Evolutionary conservation across 768 basidiomycete species (phyloP), one percentile per base, ranked within the genome.

Genomic region (Amanita phalloides): DNA sequence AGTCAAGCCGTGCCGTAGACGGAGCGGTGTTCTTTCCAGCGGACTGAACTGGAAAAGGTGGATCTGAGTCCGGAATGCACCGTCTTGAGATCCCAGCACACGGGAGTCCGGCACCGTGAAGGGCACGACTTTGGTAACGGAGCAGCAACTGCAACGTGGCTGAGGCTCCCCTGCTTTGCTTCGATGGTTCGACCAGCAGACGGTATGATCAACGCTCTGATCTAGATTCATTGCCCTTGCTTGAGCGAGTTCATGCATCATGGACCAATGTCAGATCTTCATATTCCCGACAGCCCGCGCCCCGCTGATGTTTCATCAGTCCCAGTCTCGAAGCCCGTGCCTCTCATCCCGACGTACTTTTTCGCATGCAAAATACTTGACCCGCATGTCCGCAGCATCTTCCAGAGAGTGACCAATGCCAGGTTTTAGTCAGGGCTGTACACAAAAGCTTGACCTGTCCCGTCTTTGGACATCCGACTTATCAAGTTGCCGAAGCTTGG

Each of bases 71-170:
- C 36, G 47, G 36, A 36, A 35, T 33, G 28, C 21, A 23, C 37
- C 32, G 46, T 35, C 23, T 36, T 14, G 23, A 28, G 48, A 49
- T 49, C 21, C 37, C 23, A 35, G 13, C 17, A 6, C 9, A 14
- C 26, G 35, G 26, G 20, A 17, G 23, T 14, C 21, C 48, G 48
- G 48, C 14, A 39, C 48, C 48, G 48, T 39, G 25, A 49, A 28
- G 10, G 48, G 14, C 32, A 47, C n/a, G 48, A 14, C 14, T 49
- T 49, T 39, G 36, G 38, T 39, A 49, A 49, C 36, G 48, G 48
- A 48, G 23, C 35, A 26, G 37, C 14, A 37, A 23, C 1, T 28
- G 37, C 48, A 36, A 49, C 48, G 48, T 39, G 46, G 36, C 23
- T n/a, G 17, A 36, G n/a, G 25, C 26, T 32, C 43, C 44, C 44